These are phyloP conservation scores for Catenaria anguillulae DNA, from an alignment of 371 early-diverging fungal genomes.

Conservation along the genomic window DNA sequence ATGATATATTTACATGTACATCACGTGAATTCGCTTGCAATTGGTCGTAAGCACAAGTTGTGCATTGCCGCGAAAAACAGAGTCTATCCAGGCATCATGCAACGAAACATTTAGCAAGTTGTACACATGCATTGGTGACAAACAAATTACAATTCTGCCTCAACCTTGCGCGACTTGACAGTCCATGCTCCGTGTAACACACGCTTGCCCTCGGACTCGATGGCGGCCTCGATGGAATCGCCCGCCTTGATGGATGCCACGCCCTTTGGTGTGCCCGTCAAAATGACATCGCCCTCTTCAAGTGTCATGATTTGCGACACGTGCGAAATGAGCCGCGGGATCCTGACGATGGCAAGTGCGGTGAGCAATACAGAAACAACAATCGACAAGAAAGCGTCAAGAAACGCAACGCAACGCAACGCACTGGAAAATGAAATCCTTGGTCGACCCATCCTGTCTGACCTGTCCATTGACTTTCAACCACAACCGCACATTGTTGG, in stretches of 20 bases:
- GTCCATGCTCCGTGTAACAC: neutral
- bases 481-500: constrained; percentile 58
- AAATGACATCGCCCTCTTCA: constrained; percentile 30
- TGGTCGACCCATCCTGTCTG: constrained; percentile 68
- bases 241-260: constrained; percentile 71
- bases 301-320: constrained; percentile 71
- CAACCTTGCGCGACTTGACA: neutral
- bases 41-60: too few species aligned
- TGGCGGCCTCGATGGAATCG: constrained; percentile 56
- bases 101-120: too few species aligned
- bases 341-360: constrained; percentile 23
- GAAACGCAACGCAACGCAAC: too few species aligned
- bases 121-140: too few species aligned
- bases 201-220: constrained; percentile 26
- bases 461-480: constrained; percentile 66
- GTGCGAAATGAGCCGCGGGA: constrained; percentile 57
- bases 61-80: too few species aligned
- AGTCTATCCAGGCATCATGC: too few species aligned
- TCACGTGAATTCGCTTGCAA: too few species aligned
- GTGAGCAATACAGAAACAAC: too few species aligned
- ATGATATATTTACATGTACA: too few species aligned
- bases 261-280: constrained; percentile 71
- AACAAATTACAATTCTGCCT: neutral
- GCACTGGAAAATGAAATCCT: constrained; percentile 85
- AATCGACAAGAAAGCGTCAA: too few species aligned